These are phyloP conservation scores for Lenzites betulinus DNA, from an alignment of 768 basidiomycete genomes.

Conservation along the genomic window DNA sequence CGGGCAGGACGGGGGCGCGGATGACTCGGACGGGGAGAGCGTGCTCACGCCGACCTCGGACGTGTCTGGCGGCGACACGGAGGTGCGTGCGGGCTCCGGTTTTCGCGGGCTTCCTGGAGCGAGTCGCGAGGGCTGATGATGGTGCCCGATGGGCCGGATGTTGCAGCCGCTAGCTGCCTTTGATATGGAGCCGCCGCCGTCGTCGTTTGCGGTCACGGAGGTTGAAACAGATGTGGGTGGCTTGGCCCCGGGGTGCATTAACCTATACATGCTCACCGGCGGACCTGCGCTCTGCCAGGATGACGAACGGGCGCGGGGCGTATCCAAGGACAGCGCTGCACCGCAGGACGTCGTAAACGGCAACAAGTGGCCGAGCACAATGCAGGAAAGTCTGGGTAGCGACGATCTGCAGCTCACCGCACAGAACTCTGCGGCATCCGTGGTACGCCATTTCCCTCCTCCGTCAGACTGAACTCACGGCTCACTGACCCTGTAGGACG, in stretches of 20 bases:
- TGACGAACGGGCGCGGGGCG: neutral
- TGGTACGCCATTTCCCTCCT: neutral
- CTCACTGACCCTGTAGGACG: constrained; percentile 1
- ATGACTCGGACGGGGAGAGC: constrained; percentile 14
- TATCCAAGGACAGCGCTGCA: neutral
- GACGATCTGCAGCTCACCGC: constrained; percentile 5
- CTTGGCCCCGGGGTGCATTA: neutral
- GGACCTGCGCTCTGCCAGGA: constrained; percentile 5
- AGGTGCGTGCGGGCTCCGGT: constrained; percentile 13
- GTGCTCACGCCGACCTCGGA: constrained; percentile 19
- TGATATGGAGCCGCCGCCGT: constrained; percentile 26
- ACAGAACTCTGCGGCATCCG: neutral
- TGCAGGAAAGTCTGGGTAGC: neutral
- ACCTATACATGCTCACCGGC: neutral
- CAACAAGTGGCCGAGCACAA: neutral
- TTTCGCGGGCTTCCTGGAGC: neutral
- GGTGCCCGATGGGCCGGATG: neutral
- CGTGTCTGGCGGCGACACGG: constrained; percentile 16
- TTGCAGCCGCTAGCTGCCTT: constrained; percentile 20
- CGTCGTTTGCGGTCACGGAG: constrained; percentile 22
- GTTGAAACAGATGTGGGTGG: constrained; percentile 18
- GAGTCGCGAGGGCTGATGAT: neutral
- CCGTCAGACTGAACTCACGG: neutral
- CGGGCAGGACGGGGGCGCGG: constrained; percentile 7
- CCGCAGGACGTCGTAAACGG: constrained; percentile 4